Evolutionary conservation across 1,284 basidiomycete species (phyloP).

Genomic region (Phylloporus sp.): DNA sequence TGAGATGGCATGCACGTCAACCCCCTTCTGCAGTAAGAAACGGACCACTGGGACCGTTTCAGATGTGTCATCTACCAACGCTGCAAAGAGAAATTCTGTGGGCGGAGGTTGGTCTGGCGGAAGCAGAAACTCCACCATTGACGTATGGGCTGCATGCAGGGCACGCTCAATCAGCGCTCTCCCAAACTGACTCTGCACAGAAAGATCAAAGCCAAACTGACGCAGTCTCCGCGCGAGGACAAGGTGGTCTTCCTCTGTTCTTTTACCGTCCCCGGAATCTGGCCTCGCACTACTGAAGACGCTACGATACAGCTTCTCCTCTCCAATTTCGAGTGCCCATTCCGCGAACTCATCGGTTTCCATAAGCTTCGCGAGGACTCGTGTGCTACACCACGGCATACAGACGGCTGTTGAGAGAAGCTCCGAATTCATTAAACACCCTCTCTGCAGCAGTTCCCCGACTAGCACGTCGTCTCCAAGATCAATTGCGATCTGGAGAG

Average conservation of each 20-base stretch:
- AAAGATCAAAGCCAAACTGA: not conserved
- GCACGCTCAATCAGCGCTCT: not conserved
- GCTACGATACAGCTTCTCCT: conserved; percentile 1
- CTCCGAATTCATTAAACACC: not conserved
- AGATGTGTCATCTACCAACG: not conserved
- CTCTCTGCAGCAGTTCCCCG: conserved; percentile 4
- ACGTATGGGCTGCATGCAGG: not conserved
- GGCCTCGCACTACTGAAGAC: conserved; percentile 7
- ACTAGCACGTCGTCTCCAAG: not conserved
- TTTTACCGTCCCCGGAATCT: not conserved
- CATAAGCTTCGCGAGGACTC: conserved; percentile 1
- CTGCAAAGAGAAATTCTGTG: not conserved
- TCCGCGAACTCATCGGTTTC: conserved; percentile 7
- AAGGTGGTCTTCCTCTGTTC: not conserved
- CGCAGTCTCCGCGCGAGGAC: not conserved
- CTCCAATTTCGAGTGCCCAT: conserved; percentile 4
- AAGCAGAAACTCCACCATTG: conserved; percentile 4
- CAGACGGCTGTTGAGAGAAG: not conserved
- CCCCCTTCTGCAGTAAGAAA: not conserved
- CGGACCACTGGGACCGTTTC: not conserved
- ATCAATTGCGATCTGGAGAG: conserved; percentile 2
- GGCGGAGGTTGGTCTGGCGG: not conserved
- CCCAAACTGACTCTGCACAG: conserved; percentile 1
- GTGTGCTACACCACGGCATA: conserved; percentile 7
- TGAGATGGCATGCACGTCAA: not conserved